phyloP scores from a whole-genome alignment of 768 basidiomycete genomes.

The Boletus reticuloceps region DNA sequence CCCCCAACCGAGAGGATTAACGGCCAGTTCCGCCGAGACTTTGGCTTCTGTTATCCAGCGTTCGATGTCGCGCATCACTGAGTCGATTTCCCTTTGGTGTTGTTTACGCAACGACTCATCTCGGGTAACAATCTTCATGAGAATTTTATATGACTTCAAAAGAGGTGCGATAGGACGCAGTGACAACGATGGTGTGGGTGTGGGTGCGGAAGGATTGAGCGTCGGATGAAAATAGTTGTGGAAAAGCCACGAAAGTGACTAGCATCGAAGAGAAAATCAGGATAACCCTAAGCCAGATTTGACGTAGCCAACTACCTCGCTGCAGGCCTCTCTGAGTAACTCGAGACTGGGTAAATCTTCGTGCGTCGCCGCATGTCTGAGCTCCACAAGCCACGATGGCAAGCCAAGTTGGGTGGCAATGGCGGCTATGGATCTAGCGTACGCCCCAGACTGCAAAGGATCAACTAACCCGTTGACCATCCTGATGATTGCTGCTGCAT shows the following conservation, averaged over 20 bases:
- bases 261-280: constrained; percentile 8
- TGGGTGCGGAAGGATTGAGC: constrained; percentile 49
- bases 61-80: constrained; percentile 61
- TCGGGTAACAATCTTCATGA: constrained; percentile 58
- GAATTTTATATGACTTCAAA: constrained; percentile 69
- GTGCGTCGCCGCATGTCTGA: constrained; percentile 94
- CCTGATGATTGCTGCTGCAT: constrained; percentile 78
- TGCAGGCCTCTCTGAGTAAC: constrained; percentile 71
- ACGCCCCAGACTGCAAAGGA: constrained; percentile 84
- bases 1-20: constrained; percentile 49
- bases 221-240: constrained; percentile 83
- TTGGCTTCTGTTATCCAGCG: constrained; percentile 76
- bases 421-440: constrained; percentile 86
- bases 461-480: constrained; percentile 96
- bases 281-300: background rate
- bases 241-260: constrained; percentile 85
- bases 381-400: constrained; percentile 86
- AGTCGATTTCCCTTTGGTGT: constrained; percentile 48
- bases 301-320: constrained; percentile 48
- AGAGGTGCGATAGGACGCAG: constrained; percentile 63
- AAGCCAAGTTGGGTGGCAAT: constrained; percentile 86
- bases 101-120: constrained; percentile 60
- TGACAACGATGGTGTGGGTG: constrained; percentile 29
- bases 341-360: constrained; percentile 89
- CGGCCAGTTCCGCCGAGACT: constrained; percentile 52